These are phyloP conservation scores for Talinum fruticosum DNA, from an alignment of 148 eudicot genomes.

Conservation along the genomic window DNA sequence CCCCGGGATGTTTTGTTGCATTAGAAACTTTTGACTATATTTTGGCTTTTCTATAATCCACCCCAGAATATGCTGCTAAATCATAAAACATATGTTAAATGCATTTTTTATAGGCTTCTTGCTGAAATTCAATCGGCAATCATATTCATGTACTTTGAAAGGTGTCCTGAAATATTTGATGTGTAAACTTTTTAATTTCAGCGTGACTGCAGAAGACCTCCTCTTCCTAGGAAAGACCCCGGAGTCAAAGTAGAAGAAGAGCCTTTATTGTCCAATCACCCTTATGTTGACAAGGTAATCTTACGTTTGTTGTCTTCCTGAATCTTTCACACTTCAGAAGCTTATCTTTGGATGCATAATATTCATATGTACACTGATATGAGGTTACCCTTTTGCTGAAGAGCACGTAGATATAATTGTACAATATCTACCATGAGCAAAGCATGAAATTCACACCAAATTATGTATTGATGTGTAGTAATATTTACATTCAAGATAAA, in stretches of 20 bases:
- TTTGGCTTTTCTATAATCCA: neutral
- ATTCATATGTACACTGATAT: neutral
- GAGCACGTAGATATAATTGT: too few species aligned
- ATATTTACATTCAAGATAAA: too few species aligned
- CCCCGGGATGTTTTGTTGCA: too few species aligned
- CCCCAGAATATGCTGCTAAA: neutral
- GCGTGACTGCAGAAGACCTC: constrained; percentile 95
- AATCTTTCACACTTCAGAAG: neutral
- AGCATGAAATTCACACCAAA: too few species aligned
- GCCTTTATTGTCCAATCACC: constrained; percentile 84
- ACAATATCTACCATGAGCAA: too few species aligned
- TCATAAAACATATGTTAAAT: neutral
- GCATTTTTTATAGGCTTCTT: neutral
- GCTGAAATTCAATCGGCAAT: neutral
- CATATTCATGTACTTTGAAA: neutral
- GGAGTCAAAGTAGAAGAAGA: constrained; percentile 82
- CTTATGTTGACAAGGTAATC: constrained; percentile 87
- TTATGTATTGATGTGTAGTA: too few species aligned
- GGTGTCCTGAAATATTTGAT: neutral
- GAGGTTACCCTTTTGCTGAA: too few species aligned
- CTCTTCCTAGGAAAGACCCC: constrained; percentile 78
- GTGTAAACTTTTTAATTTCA: constrained; percentile 28
- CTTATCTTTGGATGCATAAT: neutral
- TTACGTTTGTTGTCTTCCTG: neutral
- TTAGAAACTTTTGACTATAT: too few species aligned